These are phyloP conservation scores for Thalassia testudinum DNA, from an alignment of 116 monocot genomes.

Conservation along the genomic window DNA sequence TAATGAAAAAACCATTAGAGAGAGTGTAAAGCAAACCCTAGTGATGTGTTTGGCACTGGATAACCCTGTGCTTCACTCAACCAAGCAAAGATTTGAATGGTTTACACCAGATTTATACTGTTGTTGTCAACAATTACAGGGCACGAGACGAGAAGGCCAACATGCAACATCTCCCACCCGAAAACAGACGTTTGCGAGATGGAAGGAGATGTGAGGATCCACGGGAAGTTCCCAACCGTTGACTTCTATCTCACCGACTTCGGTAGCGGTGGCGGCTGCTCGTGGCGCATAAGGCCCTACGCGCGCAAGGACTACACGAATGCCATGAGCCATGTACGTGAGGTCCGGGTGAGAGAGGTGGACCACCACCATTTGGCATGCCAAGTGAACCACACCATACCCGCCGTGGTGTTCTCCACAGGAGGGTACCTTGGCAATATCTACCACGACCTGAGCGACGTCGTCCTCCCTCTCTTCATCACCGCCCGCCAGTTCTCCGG, in stretches of 20 bases:
- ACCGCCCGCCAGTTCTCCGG: slow-evolving; percentile 17
- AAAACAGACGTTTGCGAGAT: slow-evolving; percentile 26
- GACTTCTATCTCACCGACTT: neutral
- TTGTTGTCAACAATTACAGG: no score
- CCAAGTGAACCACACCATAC: slow-evolving; percentile 9
- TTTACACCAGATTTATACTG: no score
- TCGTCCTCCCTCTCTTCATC: slow-evolving; percentile 23
- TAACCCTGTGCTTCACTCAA: no score
- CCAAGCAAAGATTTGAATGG: no score
- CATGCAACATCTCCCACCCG: slow-evolving; percentile 18
- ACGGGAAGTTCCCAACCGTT: slow-evolving; percentile 12
- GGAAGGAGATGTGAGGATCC: slow-evolving; percentile 15
- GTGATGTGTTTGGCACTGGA: no score
- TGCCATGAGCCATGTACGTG: slow-evolving; percentile 8
- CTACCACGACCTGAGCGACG: slow-evolving; percentile 31
- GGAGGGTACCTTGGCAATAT: slow-evolving; percentile 33
- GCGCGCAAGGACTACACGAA: slow-evolving; percentile 15
- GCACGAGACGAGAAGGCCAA: slow-evolving; percentile 2
- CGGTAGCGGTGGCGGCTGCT: neutral
- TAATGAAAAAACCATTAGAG: no score
- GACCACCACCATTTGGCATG: slow-evolving; percentile 6
- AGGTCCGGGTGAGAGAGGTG: slow-evolving; percentile 5
- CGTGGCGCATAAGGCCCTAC: slow-evolving; percentile 37
- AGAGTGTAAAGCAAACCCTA: no score
- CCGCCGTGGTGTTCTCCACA: slow-evolving; percentile 26